A percentile compares a stretch with the other conserved stretches of the same genome.
Conservation (phyloP, 2,329 filamentous ascomycete species). For the Cordyceps pruinosa region DNA sequence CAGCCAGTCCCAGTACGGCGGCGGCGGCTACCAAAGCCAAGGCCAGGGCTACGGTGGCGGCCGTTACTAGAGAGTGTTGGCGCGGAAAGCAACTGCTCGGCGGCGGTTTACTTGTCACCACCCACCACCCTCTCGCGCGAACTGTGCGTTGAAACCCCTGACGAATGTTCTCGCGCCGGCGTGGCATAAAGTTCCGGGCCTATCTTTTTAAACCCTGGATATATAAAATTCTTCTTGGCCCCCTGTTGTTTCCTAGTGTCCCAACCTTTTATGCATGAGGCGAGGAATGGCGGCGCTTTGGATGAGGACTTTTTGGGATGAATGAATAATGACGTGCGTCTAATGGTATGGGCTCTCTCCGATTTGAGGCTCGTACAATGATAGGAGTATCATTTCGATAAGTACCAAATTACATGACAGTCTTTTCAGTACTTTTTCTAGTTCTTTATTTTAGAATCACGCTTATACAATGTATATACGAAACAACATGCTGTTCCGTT, state of each 20-base stretch:
- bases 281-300: constrained; percentile 4
- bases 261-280: not conserved
- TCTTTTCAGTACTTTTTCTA: not conserved
- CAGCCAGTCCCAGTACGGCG: constrained; percentile 5
- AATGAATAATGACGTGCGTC: constrained; percentile 9
- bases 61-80: not conserved
- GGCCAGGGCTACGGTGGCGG: constrained; percentile 6
- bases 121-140: not conserved
- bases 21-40: constrained; percentile 6
- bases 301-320: constrained; percentile 1
- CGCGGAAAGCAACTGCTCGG: not conserved
- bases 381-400: not conserved
- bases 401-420: not conserved
- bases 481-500: not conserved
- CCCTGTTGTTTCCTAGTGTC: not conserved
- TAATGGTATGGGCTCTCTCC: not conserved
- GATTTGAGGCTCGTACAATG: not conserved
- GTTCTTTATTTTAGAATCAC: not conserved
- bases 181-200: not conserved
- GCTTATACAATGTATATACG: not conserved
- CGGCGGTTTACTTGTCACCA: not conserved
- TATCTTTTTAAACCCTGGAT: not conserved
- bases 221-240: not conserved
- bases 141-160: not conserved
- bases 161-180: not conserved